Evolutionary conservation across 768 basidiomycete species (phyloP), one percentile per base, ranked within the genome.

Genomic region (Kwoniella dejecticola): DNA sequence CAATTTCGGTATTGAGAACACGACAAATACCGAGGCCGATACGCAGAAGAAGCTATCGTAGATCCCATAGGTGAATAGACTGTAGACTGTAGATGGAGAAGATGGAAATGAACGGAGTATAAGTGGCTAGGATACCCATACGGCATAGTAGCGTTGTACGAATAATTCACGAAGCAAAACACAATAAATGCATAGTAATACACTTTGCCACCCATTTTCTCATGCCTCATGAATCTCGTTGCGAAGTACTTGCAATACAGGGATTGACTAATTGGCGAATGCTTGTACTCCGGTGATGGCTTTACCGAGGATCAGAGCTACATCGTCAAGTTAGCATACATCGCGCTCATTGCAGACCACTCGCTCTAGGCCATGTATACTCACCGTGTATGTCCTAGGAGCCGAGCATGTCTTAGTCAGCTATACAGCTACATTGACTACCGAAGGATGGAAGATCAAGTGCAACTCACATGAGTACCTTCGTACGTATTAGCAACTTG

Each of bases 401-500:
- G 88, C 81, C 8, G 17, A 19, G 19, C 36, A 38, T 8, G 8
- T 8, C 36, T 8, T 8, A 38, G 36, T 38, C 36, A 38, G 36
- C 36, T 38, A n/a, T n/a, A n/a, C n/a, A n/a, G n/a, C 36, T 8
- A 38, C 17, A 17, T 8, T 38, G 8, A 38, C 17, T 8, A 38
- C 17, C 17, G 36, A 17, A 8, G 17, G 36, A 8, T 38, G 8
- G 36, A 38, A 38, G 17, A 17, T 8, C 8, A 17, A 8, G 17
- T 8, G 17, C 36, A 38, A 38, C 68, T 66, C 50, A 70, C 65
- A 57, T 60, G 62, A 8, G 64, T 75, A 83, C 90, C 93, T 82
- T 96, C 93, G 74, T 96, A 96, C 0, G 93, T 97, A 69, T 93
- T 93, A 7, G 91, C 88, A n/a, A 97, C 89, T 75, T 98, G 94